Evolutionary conservation across 1,139 yeast species (phyloP), one percentile per base, ranked within the genome.

Genomic region (Yamadazyma conglobata): DNA sequence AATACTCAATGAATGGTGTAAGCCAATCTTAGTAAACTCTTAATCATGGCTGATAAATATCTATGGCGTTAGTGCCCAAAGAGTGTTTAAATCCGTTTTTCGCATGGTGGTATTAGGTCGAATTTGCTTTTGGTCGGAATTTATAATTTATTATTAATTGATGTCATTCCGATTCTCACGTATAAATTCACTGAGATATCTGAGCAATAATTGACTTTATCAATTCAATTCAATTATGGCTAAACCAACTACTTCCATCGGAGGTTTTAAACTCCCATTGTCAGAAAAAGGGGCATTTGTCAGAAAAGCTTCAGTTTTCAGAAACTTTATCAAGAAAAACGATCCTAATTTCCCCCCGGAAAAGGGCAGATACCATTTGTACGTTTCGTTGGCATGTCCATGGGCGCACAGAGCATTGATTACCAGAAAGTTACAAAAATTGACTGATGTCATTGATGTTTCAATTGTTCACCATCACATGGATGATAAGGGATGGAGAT

Each of bases 371-470:
- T 89, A 89, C 55, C 96, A 89, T 59, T 72, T 89, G 37, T 89
- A 86, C 48, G 94, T 88, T 13, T 81, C 93, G 1, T 64, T 68
- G 32, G 96, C 96, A 2, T 89, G 97, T 59, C 97, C 97, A 4
- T 89, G 96, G 87, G 97, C 97, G 1, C 95, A 87, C 52, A 73
- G 97, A 40, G 77, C 93, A 0, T 64, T 89, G 43, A 80, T 88
- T 36, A 70, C 82, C 6, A 64, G 96, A 32, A 59, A 70, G n/a
- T 67, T 89, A 43, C 88, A 88, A 61, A 96, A 96, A 2, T 67
- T 91, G 42, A 60, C 73, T 6, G 69, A 72, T 13, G 50, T 73
- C 21, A 76, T 80, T 38, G 74, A 78, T 3, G 73, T 84, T 18
- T 77, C 89, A 9, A 84, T 86, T 30, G 96, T 88, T 11, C 93